Percentiles rank a stretch among this genome's conserved stretches.
These are phyloP conservation scores for Umbelopsis isabellina DNA, from an alignment of 192 early-diverging fungal species.

Conservation along the genomic window DNA sequence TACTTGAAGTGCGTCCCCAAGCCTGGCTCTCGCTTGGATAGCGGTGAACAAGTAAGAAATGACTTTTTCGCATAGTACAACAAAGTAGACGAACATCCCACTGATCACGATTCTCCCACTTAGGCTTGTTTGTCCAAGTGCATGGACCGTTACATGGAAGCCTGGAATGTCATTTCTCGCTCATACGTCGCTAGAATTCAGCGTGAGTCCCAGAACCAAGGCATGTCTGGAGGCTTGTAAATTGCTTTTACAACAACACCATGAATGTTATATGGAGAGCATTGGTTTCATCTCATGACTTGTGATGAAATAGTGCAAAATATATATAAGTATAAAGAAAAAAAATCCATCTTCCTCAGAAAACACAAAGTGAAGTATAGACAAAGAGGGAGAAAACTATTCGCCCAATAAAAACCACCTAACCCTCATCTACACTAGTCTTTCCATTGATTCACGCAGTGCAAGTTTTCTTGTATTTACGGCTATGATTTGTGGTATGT, in stretches of 20 bases:
- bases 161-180: constrained; percentile 83
- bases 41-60: constrained; percentile 67
- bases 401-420: too few relatives aligned
- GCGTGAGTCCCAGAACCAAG: constrained; percentile 55
- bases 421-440: too few relatives aligned
- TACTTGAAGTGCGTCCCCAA: constrained; percentile 79
- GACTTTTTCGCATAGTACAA: neutral
- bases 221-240: constrained; percentile 30
- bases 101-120: neutral
- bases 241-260: neutral
- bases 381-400: too few relatives aligned
- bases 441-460: neutral
- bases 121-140: constrained; percentile 78
- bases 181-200: constrained; percentile 77
- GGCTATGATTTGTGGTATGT: neutral
- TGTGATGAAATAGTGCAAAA: too few relatives aligned
- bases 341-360: too few relatives aligned
- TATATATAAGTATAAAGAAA: too few relatives aligned
- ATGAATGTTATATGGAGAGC: too few relatives aligned
- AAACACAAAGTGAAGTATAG: too few relatives aligned
- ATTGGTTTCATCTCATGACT: too few relatives aligned
- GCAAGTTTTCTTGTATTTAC: neutral
- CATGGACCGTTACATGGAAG: constrained; percentile 87
- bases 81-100: neutral
- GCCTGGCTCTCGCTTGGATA: constrained; percentile 70